Conservation (phyloP, 805 yeast genomes). For the Yamadazyma phyllophila region DNA sequence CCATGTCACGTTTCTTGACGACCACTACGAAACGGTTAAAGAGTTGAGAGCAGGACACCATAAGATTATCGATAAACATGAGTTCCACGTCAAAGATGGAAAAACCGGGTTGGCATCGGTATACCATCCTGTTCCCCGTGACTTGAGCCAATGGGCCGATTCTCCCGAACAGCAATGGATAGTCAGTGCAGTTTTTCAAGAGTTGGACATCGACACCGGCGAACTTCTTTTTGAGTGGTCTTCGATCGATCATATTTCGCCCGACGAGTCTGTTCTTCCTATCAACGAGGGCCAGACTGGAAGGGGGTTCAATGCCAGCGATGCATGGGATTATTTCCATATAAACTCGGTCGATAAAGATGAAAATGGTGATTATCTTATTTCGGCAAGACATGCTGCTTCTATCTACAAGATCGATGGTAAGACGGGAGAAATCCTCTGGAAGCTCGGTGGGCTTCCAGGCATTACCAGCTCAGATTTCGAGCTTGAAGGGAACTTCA, state of each 20-base stretch:
- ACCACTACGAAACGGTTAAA: constrained; percentile 26
- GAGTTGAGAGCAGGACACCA: constrained; percentile 36
- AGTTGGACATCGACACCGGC: constrained; percentile 33
- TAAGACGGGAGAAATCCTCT: constrained; percentile 31
- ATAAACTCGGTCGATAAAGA: constrained; percentile 40
- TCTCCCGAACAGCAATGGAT: constrained; percentile 30
- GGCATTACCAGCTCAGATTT: constrained; percentile 18
- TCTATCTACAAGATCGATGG: constrained; percentile 34
- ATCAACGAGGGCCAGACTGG: constrained; percentile 32
- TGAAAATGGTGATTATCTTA: constrained; percentile 28
- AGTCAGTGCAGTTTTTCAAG: constrained; percentile 34
- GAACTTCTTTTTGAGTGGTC: constrained; percentile 35
- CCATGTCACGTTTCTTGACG: constrained; percentile 29
- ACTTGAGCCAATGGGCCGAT: constrained; percentile 26
- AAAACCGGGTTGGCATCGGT: constrained; percentile 30
- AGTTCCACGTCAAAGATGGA: constrained; percentile 30
- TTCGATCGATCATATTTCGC: constrained; percentile 32
- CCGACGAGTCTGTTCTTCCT: constrained; percentile 28
- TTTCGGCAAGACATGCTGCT: constrained; percentile 36
- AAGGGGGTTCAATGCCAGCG: constrained; percentile 28
- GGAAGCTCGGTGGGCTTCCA: constrained; percentile 32
- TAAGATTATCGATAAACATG: constrained; percentile 33
- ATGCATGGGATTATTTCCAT: constrained; percentile 42
- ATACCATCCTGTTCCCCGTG: constrained; percentile 31
- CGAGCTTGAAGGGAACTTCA: constrained; percentile 17